A percentile compares a stretch with the other conserved stretches of the same genome.
Conservation (phyloP, 1,284 basidiomycete species). For the Trametes hirsuta region DNA sequence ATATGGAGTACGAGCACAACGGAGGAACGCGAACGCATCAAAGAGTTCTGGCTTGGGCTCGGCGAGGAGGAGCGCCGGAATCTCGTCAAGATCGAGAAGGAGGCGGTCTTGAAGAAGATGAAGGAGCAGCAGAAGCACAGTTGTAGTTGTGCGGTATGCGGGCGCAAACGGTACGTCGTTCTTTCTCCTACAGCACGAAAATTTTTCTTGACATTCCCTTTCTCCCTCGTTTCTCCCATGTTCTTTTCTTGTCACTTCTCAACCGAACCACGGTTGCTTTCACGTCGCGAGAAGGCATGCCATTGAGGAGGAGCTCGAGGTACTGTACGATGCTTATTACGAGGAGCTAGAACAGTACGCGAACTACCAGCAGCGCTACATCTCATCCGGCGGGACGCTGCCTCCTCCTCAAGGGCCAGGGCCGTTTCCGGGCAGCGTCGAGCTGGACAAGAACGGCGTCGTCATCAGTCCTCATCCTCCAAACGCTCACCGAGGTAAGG, state of each 20-base stretch:
- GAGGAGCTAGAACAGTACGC: constrained; percentile 99
- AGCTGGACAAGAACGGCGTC: constrained; percentile 89
- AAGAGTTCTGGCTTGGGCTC: constrained; percentile 95
- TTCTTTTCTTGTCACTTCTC: constrained; percentile 17
- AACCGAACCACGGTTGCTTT: constrained; percentile 15
- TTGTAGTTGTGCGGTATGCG: constrained; percentile 96
- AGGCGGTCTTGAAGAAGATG: constrained; percentile 97
- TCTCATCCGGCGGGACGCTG: constrained; percentile 82
- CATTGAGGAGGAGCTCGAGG: constrained; percentile 98
- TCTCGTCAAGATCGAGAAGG: constrained; percentile 96
- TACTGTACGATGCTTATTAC: constrained; percentile 99
- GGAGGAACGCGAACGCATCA: constrained; percentile 95
- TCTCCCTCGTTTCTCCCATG: constrained; percentile 23
- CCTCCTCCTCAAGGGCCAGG: constrained; percentile 94
- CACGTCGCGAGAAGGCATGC: constrained; percentile 64
- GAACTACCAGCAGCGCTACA: constrained; percentile 94
- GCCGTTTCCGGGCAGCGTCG: constrained; percentile 97
- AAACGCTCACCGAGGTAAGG: constrained; percentile 44
- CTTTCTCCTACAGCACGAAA: constrained; percentile 27
- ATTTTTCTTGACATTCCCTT: constrained; percentile 43
- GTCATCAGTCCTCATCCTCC: constrained; percentile 67
- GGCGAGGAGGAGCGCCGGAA: constrained; percentile 87
- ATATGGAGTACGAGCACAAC: constrained; percentile 90
- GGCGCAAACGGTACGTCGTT: constrained; percentile 86
- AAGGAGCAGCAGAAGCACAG: constrained; percentile 98